These are phyloP conservation scores for Colletotrichum sp. DNA, from an alignment of 2,329 filamentous ascomycete species.

Conservation along the genomic window DNA sequence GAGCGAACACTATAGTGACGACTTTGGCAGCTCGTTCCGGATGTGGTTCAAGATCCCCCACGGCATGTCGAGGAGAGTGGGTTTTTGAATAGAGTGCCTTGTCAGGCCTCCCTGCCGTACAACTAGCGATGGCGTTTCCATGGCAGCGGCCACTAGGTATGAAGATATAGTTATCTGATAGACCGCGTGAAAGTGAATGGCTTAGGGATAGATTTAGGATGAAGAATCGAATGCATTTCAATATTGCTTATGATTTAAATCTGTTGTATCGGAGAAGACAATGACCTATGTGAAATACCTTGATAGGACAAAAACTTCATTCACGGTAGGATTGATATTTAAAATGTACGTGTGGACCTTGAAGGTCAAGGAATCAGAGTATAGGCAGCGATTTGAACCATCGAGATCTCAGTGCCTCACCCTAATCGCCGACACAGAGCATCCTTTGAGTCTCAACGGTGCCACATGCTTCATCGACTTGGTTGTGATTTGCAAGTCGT, in stretches of 20 bases:
- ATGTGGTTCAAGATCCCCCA: neutral
- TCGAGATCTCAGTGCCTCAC: neutral
- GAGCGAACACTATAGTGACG: neutral
- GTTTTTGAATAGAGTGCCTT: neutral
- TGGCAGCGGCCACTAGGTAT: fast-evolving
- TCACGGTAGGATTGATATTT: fast-evolving
- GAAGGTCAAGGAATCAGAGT: fast-evolving
- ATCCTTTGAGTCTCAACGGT: too few relatives aligned
- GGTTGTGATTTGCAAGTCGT: neutral
- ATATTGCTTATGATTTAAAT: too few relatives aligned
- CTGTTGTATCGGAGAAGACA: too few relatives aligned
- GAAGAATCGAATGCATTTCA: too few relatives aligned
- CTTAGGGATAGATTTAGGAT: fast-evolving
- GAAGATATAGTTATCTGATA: neutral
- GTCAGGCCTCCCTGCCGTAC: neutral
- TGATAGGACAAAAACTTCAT: too few relatives aligned
- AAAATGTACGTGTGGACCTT: fast-evolving
- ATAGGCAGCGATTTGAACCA: neutral
- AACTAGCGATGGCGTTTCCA: neutral
- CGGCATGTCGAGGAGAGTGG: neutral
- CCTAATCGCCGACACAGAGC: neutral
- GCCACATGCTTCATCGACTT: too few relatives aligned
- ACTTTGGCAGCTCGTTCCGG: neutral
- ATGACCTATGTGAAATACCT: too few relatives aligned
- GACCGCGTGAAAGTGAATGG: neutral